phyloP scores from a whole-genome alignment of 345 rosid species.

The Carallia pectinifolia region DNA sequence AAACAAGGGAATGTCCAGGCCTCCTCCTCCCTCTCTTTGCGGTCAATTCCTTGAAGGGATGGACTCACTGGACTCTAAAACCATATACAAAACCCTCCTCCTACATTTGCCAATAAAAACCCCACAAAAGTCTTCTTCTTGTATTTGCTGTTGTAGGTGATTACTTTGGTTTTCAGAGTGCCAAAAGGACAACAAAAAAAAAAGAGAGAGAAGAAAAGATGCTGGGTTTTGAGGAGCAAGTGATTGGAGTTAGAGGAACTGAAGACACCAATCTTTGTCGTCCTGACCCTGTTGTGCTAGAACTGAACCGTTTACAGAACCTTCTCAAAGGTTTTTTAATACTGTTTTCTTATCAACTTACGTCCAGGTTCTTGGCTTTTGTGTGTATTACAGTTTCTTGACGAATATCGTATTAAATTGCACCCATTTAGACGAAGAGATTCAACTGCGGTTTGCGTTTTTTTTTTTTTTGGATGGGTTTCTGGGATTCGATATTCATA shows the following conservation, averaged over 20 bases:
- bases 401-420: too few relatives aligned
- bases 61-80: constrained; percentile 29
- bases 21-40: constrained; percentile 28
- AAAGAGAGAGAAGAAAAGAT: constrained; percentile 10
- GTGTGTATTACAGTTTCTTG: too few relatives aligned
- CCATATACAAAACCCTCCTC: too few relatives aligned
- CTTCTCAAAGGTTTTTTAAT: constrained; percentile 55
- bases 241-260: constrained; percentile 27
- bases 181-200: constrained; percentile 7
- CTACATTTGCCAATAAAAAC: constrained; percentile 6
- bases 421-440: too few relatives aligned
- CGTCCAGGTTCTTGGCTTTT: not conserved
- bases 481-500: too few relatives aligned
- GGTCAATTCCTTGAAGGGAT: constrained; percentile 60
- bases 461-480: too few relatives aligned
- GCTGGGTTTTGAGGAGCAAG: constrained; percentile 41
- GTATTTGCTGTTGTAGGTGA: constrained; percentile 2
- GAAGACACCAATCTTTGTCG: constrained; percentile 37
- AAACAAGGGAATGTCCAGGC: constrained; percentile 40
- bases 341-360: too few relatives aligned
- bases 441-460: too few relatives aligned
- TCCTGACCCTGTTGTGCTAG: constrained; percentile 61
- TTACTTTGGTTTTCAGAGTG: not conserved
- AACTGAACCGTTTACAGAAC: constrained; percentile 65
- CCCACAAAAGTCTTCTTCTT: constrained; percentile 7